Evolutionary conservation across 768 basidiomycete genomes (phyloP).

Genomic region (Russula olivacea): DNA sequence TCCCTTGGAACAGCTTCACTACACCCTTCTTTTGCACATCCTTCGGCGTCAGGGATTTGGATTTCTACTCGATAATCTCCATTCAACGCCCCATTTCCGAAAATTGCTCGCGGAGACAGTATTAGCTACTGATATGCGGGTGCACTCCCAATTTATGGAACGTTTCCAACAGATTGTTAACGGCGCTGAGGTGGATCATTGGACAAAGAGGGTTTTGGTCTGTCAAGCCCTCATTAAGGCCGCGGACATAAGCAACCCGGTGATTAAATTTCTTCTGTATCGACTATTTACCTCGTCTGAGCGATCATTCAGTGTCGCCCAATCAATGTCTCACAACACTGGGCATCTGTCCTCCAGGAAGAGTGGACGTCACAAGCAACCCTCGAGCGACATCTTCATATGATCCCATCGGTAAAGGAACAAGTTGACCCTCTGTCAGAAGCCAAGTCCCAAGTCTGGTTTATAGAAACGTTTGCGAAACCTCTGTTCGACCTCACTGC

Average conservation of each 20-base stretch:
- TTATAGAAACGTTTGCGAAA: constrained; percentile 74
- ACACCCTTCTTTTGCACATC: constrained; percentile 67
- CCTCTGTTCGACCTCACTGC: constrained; percentile 78
- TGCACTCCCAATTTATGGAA: constrained; percentile 80
- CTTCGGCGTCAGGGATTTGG: constrained; percentile 78
- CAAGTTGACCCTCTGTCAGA: constrained; percentile 52
- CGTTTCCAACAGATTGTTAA: constrained; percentile 49
- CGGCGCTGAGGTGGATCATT: constrained; percentile 37
- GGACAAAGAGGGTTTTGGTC: constrained; percentile 52
- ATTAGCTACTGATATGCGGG: constrained; percentile 91
- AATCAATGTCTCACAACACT: constrained; percentile 83
- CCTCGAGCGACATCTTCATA: constrained; percentile 72
- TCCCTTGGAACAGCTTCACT: constrained; percentile 90
- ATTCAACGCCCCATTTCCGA: constrained; percentile 48
- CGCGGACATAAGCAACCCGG: constrained; percentile 97
- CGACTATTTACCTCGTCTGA: neutral
- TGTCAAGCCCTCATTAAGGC: constrained; percentile 95
- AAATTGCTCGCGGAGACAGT: constrained; percentile 76
- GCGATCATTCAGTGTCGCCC: constrained; percentile 67
- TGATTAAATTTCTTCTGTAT: constrained; percentile 39
- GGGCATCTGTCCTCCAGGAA: constrained; percentile 81
- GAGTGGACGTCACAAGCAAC: constrained; percentile 90
- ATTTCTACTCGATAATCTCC: constrained; percentile 54
- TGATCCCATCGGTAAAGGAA: constrained; percentile 52
- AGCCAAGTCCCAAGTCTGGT: constrained; percentile 82